Base-by-base conservation (phyloP, 768 basidiomycete genomes). In the Nevesoporus exiguus region DNA sequence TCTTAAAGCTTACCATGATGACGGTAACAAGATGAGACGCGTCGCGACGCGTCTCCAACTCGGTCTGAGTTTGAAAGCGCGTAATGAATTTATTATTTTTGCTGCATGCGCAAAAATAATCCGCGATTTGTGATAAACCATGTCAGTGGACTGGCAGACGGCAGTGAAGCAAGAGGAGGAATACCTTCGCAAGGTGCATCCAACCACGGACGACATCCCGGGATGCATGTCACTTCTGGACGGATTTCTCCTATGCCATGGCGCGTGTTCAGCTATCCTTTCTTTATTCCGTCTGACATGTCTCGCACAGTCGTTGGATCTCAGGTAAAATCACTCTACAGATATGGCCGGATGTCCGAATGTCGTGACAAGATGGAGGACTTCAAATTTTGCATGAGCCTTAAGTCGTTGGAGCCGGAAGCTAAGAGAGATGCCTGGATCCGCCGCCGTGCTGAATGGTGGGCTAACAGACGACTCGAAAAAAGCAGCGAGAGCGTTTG, bases 401-500 rank as follows among this genome's bases (percentile, higher is more conserved):
- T 88, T 56, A 96, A 93, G 71, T 77, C 81, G 13, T 74, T 90
- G 70, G 80, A 86, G 49, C 83, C 85, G 15, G 93, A 94, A 52
- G 81, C 85, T 62, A 82, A 83, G 65, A 79, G 88, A 29, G 83
- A 91, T 47, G 82, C 83, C 4, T 99, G 94, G 95, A 84, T 98
- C 52, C 79, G 76, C 46, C 78, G 88, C 17, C 77, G 90, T 50
- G 96, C 96, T 2, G 92, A 95, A 67, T 95, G 94, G 93, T 97
- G 94, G 96, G 93, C 95, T 5, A 74, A 77, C 31, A 74, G 89
- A 49, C 75, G 96, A 49, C 66, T 90, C 9, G 78, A 72, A 19
- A 84, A 83, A 69, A 94, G 92, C 71, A 95, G 93, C 61, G 96
- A 98, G 73, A 93, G 95, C 67, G 84, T 99, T 2, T 99, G 96